Conservation (phyloP, 2,329 filamentous ascomycete species). For the Scedosporium apiospermum region DNA sequence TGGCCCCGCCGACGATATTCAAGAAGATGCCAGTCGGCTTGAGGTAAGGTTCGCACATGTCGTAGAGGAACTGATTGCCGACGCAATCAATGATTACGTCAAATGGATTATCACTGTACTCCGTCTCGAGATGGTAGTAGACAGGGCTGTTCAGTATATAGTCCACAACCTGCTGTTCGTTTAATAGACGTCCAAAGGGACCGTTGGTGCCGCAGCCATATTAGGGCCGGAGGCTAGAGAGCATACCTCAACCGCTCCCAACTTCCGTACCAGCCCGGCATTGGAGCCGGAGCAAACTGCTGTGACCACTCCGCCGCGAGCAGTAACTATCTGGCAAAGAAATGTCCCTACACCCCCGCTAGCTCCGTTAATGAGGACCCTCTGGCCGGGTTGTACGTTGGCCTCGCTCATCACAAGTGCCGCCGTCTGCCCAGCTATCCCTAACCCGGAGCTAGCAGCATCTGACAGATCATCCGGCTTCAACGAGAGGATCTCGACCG, state of each 20-base stretch:
- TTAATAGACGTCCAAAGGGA: not conserved
- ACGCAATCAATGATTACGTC: constrained; percentile 15
- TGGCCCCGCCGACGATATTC: constrained; percentile 14
- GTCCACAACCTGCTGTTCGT: constrained; percentile 13
- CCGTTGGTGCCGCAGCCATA: not conserved
- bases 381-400: constrained; percentile 12
- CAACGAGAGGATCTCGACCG: constrained; percentile 17
- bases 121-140: constrained; percentile 10
- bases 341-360: constrained; percentile 16
- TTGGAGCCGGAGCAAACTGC: constrained; percentile 16
- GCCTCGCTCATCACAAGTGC: constrained; percentile 17
- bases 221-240: not conserved
- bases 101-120: constrained; percentile 7
- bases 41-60: constrained; percentile 13
- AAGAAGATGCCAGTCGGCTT: constrained; percentile 13
- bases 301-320: constrained; percentile 13
- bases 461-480: constrained; percentile 15
- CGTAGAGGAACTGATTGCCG: constrained; percentile 14
- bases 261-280: constrained; percentile 12
- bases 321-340: constrained; percentile 13
- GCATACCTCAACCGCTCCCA: constrained; percentile 17
- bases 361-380: constrained; percentile 15
- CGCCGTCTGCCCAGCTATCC: constrained; percentile 25
- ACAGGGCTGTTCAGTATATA: constrained; percentile 13
- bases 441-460: constrained; percentile 19